Evolutionary conservation across 768 basidiomycete species (phyloP).

Genomic region (Mycena amicta): DNA sequence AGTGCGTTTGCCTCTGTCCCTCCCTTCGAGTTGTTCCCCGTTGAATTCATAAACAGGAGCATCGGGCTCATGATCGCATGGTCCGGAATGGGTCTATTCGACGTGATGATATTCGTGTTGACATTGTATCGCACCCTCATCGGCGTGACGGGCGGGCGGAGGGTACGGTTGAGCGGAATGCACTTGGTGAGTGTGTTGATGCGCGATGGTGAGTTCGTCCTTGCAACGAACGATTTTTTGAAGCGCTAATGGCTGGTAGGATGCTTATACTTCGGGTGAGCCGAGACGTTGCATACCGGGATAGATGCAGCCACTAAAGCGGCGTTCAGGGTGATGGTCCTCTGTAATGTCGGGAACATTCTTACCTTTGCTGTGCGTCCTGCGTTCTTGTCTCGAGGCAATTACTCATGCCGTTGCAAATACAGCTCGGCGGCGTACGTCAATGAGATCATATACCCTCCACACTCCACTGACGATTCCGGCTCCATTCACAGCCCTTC

Average conservation of each 20-base stretch:
- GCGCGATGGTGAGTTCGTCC: not conserved
- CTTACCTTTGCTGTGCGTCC: not conserved
- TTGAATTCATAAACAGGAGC: not conserved
- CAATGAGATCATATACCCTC: not conserved
- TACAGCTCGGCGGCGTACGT: too few species aligned
- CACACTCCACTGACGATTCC: not conserved
- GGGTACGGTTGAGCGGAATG: not conserved
- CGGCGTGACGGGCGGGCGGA: not conserved
- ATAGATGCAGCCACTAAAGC: not conserved
- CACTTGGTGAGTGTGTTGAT: not conserved
- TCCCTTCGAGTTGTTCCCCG: not conserved
- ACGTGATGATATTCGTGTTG: not conserved
- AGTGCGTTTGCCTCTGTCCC: slow-evolving; percentile 6
- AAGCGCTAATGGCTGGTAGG: not conserved
- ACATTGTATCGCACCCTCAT: not conserved
- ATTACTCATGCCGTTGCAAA: not conserved
- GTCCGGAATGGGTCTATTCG: not conserved
- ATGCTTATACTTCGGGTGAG: not conserved
- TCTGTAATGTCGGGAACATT: slow-evolving; percentile 1
- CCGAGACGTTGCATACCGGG: not conserved
- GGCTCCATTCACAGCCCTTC: not conserved
- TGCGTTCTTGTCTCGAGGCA: not conserved
- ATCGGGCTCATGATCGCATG: slow-evolving; percentile 2
- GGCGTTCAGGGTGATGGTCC: not conserved
- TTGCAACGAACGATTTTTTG: not conserved